Base-by-base conservation (phyloP, 495 filamentous ascomycete genomes). In the Penicillium ochrochloron region DNA sequence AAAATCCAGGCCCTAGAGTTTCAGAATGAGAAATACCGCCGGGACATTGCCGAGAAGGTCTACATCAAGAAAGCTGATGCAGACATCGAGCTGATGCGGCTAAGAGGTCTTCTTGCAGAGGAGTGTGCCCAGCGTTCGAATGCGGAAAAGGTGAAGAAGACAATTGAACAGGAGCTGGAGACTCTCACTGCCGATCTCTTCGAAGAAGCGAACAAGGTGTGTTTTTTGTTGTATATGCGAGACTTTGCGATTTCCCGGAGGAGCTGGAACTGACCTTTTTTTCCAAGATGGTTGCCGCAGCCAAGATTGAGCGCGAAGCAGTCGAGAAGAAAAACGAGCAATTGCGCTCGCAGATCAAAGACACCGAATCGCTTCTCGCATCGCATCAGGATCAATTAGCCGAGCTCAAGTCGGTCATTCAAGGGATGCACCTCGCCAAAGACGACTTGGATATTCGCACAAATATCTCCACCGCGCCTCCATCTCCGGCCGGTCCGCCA, bases 311-410 rank as follows among this genome's bases (percentile, higher is more conserved):
- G 66, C 86, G 88, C 23, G 92, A 96, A 68, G 82, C 82, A 39
- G 84, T 92, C 41, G 88, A 92, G 66, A 86, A 89, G 60, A 90
- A 88, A 70, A 94, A 91, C 63, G 89, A 93, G 61, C 92, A 94
- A 74, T 80, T 96, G 25, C 87, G 87, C 66, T 82, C 85, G 21
- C 90, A 95, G 74, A 78, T 96, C 52, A 87, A 86, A 65, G 92
- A 98, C 72, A 92, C 90, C 3, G 95, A 98, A 76, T 77, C 83
- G n/a, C 85, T 99, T 31, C 84, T 98, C 44, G 85, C 86, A 44
- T 95, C 91, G 9, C 93, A 97, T 62, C 94, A 97, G 72, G 93
- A 98, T 71, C 95, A 99, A 75, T 84, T 99, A 11, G 85, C 89
- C 9, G 91, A 98, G 75, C 83, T 99, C 44, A 98, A 98, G 74